Base-by-base conservation (phyloP, 768 basidiomycete genomes). In the Melanogaster broomeanus region DNA sequence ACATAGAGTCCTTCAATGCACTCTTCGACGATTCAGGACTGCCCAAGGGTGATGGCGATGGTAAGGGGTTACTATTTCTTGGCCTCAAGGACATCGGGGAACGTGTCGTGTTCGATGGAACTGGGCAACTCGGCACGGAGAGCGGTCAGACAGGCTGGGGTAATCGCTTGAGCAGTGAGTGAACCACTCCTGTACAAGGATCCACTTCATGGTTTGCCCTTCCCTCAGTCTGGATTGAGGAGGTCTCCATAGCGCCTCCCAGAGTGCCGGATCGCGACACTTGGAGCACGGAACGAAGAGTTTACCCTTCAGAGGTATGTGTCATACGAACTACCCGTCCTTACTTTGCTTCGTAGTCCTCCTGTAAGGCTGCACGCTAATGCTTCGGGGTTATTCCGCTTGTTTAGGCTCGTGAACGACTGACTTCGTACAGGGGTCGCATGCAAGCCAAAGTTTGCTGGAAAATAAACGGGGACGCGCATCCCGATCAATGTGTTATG, bases 1-100 rank as follows among this genome's bases (percentile, higher is more conserved):
- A 98, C 67, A 83, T 98, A 55, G 90, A 98, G 68, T 93, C 91
- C 34, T 98, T 99, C 79, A 96, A 98, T 70, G 87, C 93, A 15
- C 80, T 99, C 24, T 95, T 98, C 68, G 95, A 98, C 63, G 93
- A 96, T 67, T 86, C 88, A 47, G 88, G 88, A n/a, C 67, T 90
- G 48, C 83, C 86, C 51, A 64, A 77, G 40, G 86, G 87, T 10
- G 85, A 87, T 60, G 85, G 85, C 13, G 83, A 91, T 49, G 90
- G 90, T 2, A 78, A 78, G 30, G 97, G 97, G 0, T 69, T 98
- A 10, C 66, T 99, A 8, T 83, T 82, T 43, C 72, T 92, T 2
- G 91, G 82, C 8, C 63, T 98, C 12, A 81, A 86, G 58, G 92
- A 98, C 56, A 88, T 98, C 34, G 88, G 88, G 0, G 85, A 90